Percentiles rank a stretch among this genome's conserved stretches.
Evolutionary conservation across 345 rosid genomes (phyloP).

Genomic region (Physaria fendleri): DNA sequence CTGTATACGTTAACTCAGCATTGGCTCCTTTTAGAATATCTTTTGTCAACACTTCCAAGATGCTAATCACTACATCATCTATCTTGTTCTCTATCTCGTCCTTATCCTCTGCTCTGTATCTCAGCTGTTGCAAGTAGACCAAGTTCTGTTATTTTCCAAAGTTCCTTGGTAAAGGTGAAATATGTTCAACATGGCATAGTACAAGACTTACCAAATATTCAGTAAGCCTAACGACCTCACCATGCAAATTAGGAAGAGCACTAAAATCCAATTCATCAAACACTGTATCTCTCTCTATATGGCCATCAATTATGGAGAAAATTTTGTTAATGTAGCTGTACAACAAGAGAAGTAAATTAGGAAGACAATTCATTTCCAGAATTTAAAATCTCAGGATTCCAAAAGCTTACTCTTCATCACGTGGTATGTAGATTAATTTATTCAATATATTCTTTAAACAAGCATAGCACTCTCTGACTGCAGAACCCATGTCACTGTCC

Average conservation of each 20-base stretch:
- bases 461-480: constrained; percentile 49
- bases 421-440: too few species aligned
- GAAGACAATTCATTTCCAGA: too few species aligned
- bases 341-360: constrained; percentile 30
- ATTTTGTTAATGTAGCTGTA: constrained; percentile 55
- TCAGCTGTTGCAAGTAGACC: constrained; percentile 28
- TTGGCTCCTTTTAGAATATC: constrained; percentile 51
- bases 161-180: not conserved
- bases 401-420: constrained; percentile 39
- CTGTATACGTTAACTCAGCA: constrained; percentile 31
- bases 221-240: constrained; percentile 63
- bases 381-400: too few species aligned
- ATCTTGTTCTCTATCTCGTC: too few species aligned
- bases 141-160: not conserved
- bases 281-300: constrained; percentile 27
- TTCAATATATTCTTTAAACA: constrained; percentile 40
- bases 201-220: constrained; percentile 53
- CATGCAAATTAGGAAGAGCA: constrained; percentile 71
- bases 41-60: constrained; percentile 53
- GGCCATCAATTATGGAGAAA: constrained; percentile 46
- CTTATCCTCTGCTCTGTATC: constrained; percentile 41
- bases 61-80: constrained; percentile 44
- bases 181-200: not conserved
- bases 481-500: constrained; percentile 48
- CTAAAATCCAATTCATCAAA: constrained; percentile 50